Conservation (phyloP, 345 rosid genomes). For the Populus nigra region DNA sequence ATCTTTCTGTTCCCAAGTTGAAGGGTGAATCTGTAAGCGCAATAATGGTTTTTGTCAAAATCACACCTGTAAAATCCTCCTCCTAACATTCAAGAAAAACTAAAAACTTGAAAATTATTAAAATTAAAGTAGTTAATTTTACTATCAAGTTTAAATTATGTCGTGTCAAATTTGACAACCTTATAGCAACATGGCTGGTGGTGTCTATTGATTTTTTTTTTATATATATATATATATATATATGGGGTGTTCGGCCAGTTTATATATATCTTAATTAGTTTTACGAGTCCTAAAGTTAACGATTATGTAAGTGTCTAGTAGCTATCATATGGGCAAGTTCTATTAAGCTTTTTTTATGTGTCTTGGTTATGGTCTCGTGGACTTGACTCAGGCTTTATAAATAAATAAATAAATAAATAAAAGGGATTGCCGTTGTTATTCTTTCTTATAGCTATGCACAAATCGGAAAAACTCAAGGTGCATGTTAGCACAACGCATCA, state of each 20-base stretch:
- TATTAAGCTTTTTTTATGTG: constrained; percentile 13
- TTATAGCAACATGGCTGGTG: constrained; percentile 20
- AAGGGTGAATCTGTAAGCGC: constrained; percentile 18
- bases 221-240: too few relatives aligned
- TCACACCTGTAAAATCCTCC: too few relatives aligned
- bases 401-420: neutral
- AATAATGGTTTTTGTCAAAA: neutral
- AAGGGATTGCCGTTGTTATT: neutral
- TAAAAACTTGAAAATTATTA: too few relatives aligned
- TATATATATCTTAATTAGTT: too few relatives aligned
- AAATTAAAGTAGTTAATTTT: too few relatives aligned
- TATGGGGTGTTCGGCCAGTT: too few relatives aligned
- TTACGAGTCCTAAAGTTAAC: too few relatives aligned
- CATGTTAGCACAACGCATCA: constrained; percentile 14
- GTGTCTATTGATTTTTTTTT: constrained; percentile 6
- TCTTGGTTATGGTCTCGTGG: constrained; percentile 15
- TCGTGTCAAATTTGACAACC: too few relatives aligned
- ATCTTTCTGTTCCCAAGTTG: constrained; percentile 36
- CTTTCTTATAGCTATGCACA: neutral
- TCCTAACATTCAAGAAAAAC: too few relatives aligned
- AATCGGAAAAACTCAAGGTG: constrained; percentile 20
- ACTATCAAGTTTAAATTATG: too few relatives aligned
- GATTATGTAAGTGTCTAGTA: too few relatives aligned
- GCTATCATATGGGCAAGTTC: too few relatives aligned
- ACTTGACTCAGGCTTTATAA: constrained; percentile 14